Percentiles rank a stretch among this genome's conserved stretches.
Evolutionary conservation across 352 stramenopile species (phyloP).

Genomic region (Bremia lactucae): DNA sequence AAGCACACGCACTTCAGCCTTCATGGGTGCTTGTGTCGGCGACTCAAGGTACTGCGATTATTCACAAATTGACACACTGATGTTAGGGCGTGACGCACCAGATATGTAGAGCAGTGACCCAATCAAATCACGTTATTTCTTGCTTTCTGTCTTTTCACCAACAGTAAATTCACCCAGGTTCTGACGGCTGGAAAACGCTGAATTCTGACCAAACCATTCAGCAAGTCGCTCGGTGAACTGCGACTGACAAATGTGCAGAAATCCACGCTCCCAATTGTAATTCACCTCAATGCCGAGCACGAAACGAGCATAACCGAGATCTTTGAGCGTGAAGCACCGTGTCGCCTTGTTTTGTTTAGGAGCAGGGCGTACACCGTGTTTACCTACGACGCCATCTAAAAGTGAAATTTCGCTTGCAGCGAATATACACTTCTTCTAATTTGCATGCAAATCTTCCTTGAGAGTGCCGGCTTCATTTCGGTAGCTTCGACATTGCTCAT

Average conservation of each 20-base stretch:
- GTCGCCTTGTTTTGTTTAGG: background rate
- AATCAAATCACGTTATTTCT: background rate
- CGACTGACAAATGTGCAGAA: background rate
- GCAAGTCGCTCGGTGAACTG: background rate
- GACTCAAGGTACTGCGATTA: background rate
- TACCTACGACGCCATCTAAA: no score
- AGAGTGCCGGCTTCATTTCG: no score
- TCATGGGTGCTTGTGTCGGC: background rate
- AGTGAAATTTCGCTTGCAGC: no score
- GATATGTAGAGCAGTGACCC: background rate
- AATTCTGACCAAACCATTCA: background rate
- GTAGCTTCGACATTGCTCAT: no score
- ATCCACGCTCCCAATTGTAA: background rate
- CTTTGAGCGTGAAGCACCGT: background rate
- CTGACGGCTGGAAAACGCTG: no score
- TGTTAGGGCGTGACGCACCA: background rate
- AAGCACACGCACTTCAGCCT: background rate
- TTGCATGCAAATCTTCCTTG: no score
- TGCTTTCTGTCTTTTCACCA: background rate
- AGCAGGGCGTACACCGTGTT: background rate
- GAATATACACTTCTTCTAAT: no score
- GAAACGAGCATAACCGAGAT: background rate
- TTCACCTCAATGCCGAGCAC: background rate
- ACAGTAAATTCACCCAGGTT: background rate
- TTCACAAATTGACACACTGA: no score